Base-by-base conservation (phyloP, 768 basidiomycete species). In the Udeniomyces megalosporus region DNA sequence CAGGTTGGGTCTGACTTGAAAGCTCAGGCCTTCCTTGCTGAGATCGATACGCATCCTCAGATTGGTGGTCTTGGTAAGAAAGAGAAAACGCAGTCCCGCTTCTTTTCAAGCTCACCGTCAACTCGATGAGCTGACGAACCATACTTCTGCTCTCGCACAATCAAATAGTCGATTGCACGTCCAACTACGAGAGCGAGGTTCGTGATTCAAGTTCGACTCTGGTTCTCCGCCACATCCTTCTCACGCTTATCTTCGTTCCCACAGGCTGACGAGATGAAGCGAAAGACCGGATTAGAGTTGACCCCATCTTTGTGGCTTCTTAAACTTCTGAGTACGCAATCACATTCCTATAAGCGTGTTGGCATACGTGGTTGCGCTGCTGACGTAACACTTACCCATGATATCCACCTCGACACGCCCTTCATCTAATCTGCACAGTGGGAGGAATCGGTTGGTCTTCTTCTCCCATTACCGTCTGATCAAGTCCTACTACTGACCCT, bases 131-230 rank as follows among this genome's bases (percentile, higher is more conserved):
- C n/a, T n/a, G n/a, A n/a, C n/a, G n/a, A n/a, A n/a, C n/a, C n/a
- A n/a, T n/a, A n/a, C n/a, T n/a, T n/a, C n/a, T n/a, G n/a, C n/a
- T n/a, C n/a, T n/a, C n/a, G n/a, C n/a, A n/a, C n/a, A n/a, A n/a
- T n/a, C n/a, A n/a, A n/a, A n/a, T n/a, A n/a, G 70, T 76, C 57
- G 75, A 76, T 65, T 71, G 69, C 48, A 73, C 71, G 11, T 69
- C 67, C 14, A 67, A 66, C 60, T 74, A 69, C 34, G 62, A 64
- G 51, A 32, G 50, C n/a, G 45, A 7, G 14, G 51, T 31, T 49
- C 17, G 6, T 2, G 14, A 2, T 22, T n/a, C 31, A 28, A 42
- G 5, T 5, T n/a, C 44, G 12, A 32, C n/a, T 1, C n/a, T 1
- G 17, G 15, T 26, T 45, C 11, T 34, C n/a, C 20, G 4, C 46